Percentiles rank a stretch among this genome's conserved stretches.
These are phyloP conservation scores for Coemansia sp. DNA, from an alignment of 192 early-diverging fungal species.

Conservation along the genomic window DNA sequence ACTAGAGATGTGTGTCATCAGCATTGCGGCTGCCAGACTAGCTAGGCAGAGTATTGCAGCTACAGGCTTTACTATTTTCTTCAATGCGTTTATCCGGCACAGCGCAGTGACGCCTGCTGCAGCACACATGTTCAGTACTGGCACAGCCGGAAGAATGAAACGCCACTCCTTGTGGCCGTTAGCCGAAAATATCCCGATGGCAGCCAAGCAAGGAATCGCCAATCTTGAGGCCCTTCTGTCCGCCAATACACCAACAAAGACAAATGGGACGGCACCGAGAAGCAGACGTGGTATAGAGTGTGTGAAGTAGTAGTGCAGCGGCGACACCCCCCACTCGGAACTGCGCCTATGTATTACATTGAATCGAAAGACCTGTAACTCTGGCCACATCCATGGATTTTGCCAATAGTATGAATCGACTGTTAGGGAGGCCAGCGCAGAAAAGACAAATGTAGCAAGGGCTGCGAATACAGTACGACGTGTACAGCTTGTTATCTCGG, in stretches of 20 bases:
- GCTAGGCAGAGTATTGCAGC: not conserved
- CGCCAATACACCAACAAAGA: constrained; percentile 46
- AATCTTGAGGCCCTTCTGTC: constrained; percentile 57
- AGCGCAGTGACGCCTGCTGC: constrained; percentile 51
- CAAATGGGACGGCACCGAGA: constrained; percentile 68
- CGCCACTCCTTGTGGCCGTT: constrained; percentile 95
- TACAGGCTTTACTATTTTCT: constrained; percentile 16
- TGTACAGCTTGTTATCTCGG: constrained; percentile 17
- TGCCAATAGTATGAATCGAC: constrained; percentile 72
- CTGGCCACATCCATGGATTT: constrained; percentile 61
- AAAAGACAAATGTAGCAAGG: not conserved
- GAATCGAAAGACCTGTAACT: constrained; percentile 63
- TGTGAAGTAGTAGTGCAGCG: constrained; percentile 73
- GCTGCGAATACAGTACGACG: constrained; percentile 5
- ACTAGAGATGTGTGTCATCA: constrained; percentile 61
- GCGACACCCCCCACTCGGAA: constrained; percentile 54
- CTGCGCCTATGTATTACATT: constrained; percentile 59
- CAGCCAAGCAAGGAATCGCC: constrained; percentile 58
- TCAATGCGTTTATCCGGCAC: constrained; percentile 4
- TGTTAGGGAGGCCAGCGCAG: constrained; percentile 40
- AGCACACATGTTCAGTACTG: constrained; percentile 74
- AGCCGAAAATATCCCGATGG: constrained; percentile 68
- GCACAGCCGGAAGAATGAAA: constrained; percentile 85
- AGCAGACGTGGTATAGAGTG: constrained; percentile 74
- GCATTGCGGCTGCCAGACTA: constrained; percentile 7